A percentile compares a stretch with the other conserved stretches of the same genome.
Conservation (phyloP, 2,329 filamentous ascomycete species). For the Clonostachys byssicola region DNA sequence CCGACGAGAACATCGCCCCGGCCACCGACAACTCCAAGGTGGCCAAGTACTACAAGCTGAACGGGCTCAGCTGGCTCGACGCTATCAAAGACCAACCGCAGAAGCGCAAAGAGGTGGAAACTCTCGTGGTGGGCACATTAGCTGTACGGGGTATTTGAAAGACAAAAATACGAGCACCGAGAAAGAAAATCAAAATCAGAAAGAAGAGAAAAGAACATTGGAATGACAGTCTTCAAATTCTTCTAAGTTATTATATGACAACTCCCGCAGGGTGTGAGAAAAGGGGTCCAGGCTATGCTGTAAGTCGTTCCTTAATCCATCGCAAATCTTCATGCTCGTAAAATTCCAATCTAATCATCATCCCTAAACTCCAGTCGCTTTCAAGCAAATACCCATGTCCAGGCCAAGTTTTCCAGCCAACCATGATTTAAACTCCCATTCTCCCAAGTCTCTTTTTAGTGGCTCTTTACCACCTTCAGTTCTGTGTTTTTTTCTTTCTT, state of each 20-base stretch:
- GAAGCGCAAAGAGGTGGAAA: constrained; percentile 57
- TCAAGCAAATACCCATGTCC: too few relatives aligned
- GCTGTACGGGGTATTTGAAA: constrained; percentile 43
- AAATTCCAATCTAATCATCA: too few relatives aligned
- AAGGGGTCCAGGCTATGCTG: too few relatives aligned
- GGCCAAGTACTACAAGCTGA: constrained; percentile 84
- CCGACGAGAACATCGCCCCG: constrained; percentile 55
- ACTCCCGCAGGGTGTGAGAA: too few relatives aligned
- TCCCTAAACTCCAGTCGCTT: too few relatives aligned
- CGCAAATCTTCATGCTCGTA: too few relatives aligned
- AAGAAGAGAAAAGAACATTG: not conserved
- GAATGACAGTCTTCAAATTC: not conserved
- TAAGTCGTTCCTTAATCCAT: too few relatives aligned
- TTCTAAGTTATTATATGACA: too few relatives aligned
- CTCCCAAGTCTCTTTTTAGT: too few relatives aligned
- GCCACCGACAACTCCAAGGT: constrained; percentile 66
- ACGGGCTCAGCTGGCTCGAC: constrained; percentile 49
- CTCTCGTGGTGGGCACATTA: constrained; percentile 70
- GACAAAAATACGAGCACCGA: constrained; percentile 1
- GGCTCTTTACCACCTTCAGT: too few relatives aligned
- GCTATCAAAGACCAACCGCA: constrained; percentile 33
- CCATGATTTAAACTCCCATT: too few relatives aligned
- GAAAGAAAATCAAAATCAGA: not conserved
- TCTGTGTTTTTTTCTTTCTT: not conserved
- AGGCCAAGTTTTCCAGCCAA: too few relatives aligned